Evolutionary conservation across 352 stramenopile genomes (phyloP).

Genomic region (Phytophthora pisi): DNA sequence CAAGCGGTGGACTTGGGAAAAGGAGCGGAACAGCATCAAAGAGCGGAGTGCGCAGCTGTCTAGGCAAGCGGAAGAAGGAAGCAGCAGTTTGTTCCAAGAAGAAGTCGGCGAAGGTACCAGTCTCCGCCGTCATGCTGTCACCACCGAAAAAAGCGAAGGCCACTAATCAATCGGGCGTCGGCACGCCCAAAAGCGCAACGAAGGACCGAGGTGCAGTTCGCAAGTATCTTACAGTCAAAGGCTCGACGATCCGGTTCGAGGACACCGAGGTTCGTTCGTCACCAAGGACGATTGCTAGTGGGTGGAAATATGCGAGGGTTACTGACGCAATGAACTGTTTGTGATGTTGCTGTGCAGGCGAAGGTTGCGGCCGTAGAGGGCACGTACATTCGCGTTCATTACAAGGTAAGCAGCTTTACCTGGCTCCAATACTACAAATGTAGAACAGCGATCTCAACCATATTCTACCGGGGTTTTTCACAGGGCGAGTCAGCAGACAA

Average conservation of each 20-base stretch:
- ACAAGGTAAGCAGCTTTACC: conserved; percentile 53
- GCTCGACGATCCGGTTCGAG: conserved; percentile 67
- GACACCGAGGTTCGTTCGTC: conserved; percentile 62
- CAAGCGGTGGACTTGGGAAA: conserved; percentile 32
- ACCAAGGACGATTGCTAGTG: conserved; percentile 4
- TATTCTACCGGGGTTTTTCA: too few species aligned
- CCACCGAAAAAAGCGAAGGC: conserved; percentile 31
- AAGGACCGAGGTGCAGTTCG: conserved; percentile 30
- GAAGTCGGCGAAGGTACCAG: conserved; percentile 27
- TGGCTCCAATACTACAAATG: not conserved
- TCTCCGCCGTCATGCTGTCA: conserved; percentile 21
- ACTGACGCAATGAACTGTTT: conserved; percentile 17
- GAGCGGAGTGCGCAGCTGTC: conserved; percentile 14
- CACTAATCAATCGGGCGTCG: conserved; percentile 2
- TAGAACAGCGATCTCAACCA: not conserved
- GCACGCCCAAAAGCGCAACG: conserved; percentile 38
- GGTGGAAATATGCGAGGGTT: not conserved
- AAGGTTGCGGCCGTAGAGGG: conserved; percentile 72
- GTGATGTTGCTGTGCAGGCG: conserved; percentile 36
- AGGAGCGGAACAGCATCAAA: conserved; percentile 37
- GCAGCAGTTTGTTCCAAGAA: conserved; percentile 15
- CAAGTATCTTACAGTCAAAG: conserved; percentile 65
- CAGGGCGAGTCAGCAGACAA: conserved; percentile 67
- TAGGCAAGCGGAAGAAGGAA: conserved; percentile 41
- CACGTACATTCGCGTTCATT: conserved; percentile 80